These are phyloP conservation scores for Fonsecaea pedrosoi DNA, from an alignment of 2,329 filamentous ascomycete species.

Conservation along the genomic window DNA sequence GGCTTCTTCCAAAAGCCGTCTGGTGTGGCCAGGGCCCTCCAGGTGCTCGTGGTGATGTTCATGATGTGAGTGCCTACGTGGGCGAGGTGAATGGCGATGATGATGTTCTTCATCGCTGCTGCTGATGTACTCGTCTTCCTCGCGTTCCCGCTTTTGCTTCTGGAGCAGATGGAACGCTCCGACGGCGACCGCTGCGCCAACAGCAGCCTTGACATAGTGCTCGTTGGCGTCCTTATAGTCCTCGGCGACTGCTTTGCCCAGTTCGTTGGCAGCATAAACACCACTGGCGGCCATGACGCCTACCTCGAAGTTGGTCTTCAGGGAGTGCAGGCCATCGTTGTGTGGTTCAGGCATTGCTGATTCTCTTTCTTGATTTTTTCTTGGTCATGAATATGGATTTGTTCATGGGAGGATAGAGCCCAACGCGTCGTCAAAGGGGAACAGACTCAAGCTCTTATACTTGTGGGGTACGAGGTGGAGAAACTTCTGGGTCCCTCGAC, in stretches of 20 bases:
- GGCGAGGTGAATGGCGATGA: not conserved
- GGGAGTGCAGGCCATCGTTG: not conserved
- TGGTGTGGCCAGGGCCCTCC: slow-evolving; percentile 2
- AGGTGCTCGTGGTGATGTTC: slow-evolving; percentile 6
- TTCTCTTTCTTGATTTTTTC: not conserved
- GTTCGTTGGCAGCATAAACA: slow-evolving; percentile 17
- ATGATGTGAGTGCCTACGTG: not conserved
- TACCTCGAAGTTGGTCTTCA: slow-evolving; percentile 1
- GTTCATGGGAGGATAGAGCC: not conserved
- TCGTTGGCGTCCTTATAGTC: slow-evolving; percentile 11
- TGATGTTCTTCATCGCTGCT: slow-evolving; percentile 7
- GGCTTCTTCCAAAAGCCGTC: slow-evolving; percentile 12
- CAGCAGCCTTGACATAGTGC: slow-evolving; percentile 15
- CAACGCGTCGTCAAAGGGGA: not conserved
- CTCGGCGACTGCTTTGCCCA: slow-evolving; percentile 11
- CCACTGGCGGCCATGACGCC: not conserved
- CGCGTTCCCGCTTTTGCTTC: slow-evolving; percentile 2
- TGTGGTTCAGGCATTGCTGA: slow-evolving; percentile 9
- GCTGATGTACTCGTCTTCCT: not conserved
- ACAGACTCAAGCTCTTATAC: not conserved
- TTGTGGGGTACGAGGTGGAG: not conserved
- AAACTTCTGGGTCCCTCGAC: slow-evolving; percentile 1
- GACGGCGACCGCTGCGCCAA: slow-evolving; percentile 11
- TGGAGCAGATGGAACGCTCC: slow-evolving; percentile 10
- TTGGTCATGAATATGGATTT: not conserved